Conservation (phyloP, 2,329 filamentous ascomycete genomes). For the Zopfia rhizophila region DNA sequence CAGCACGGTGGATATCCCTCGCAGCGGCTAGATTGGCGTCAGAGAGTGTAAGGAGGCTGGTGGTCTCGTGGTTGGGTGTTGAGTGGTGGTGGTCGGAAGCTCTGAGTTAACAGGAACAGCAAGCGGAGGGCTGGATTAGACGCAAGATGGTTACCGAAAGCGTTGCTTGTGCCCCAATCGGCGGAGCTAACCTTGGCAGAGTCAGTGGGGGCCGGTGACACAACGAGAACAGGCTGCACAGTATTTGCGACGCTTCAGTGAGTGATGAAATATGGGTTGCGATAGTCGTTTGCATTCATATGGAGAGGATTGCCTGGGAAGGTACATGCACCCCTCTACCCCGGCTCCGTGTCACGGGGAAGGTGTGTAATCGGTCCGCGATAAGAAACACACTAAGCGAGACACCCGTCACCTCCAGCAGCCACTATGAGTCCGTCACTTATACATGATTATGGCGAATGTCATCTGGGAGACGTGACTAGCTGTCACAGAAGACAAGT, state of each 20-base stretch:
- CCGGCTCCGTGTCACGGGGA: constrained; percentile 7
- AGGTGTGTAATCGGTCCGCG: constrained; percentile 2
- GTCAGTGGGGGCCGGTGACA: constrained; percentile 20
- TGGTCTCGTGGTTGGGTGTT: neutral
- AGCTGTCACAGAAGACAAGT: constrained; percentile 10
- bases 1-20: neutral
- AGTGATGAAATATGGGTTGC: neutral
- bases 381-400: constrained; percentile 16
- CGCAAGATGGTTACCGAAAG: constrained; percentile 29
- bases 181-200: constrained; percentile 30
- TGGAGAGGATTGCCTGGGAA: neutral
- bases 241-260: neutral
- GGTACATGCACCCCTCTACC: too few species aligned
- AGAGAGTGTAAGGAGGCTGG: constrained; percentile 5
- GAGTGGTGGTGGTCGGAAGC: too few species aligned
- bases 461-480: neutral
- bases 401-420: constrained; percentile 1
- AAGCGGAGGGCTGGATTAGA: constrained; percentile 20
- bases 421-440: too few species aligned
- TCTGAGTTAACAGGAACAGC: constrained; percentile 3
- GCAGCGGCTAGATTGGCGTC: neutral
- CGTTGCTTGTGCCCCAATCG: constrained; percentile 34
- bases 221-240: constrained; percentile 12
- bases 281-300: neutral
- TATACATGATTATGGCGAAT: neutral